Base-by-base conservation (phyloP, 2,329 filamentous ascomycete species). In the Sarocladiaceae sp. region DNA sequence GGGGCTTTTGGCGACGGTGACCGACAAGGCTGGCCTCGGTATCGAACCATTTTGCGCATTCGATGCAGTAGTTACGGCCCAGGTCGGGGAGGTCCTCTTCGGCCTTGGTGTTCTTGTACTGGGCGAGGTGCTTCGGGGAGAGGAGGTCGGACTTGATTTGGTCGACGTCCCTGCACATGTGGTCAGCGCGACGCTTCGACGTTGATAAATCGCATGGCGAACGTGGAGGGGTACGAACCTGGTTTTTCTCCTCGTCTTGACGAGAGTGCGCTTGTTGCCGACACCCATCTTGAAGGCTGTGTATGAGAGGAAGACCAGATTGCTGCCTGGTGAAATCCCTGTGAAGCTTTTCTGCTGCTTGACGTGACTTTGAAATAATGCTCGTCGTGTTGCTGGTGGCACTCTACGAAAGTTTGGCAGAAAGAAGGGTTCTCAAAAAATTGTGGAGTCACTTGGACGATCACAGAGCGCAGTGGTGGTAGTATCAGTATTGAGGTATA, bases 41-140 rank as follows among this genome's bases (percentile, higher is more conserved):
- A 68, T 97, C 93, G 68, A 95, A 97, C 87, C 90, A 97, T 74
- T 96, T 97, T 57, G 94, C 87, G 69, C 94, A 99, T 70, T 96
- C 88, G 15, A 87, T 77, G 69, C 94, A 99, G 71, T 97, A 97
- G 67, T 86, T 86, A 60, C 83, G 79, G 23, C 94, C 94, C 47
- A 97, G 77, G 0, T 85, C 93, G 3, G 94, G 94, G 31, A 97
- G 78, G 63, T 97, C 94, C 66, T 97, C 93, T 20, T 80, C 73
- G 5, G 87, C 83, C 65, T 96, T 95, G 39, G 84, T 82, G 48
- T 84, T 80, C 66, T 91, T 88, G 76, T 86, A 91, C 58, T 89
- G 82, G 44, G 83, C 74, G 29, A 99, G 82, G 65, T 97, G 92
- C 66, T 86, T 88, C 18, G 89, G 80, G 28, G 86, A 88, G 57